Base-by-base conservation (phyloP, 495 filamentous ascomycete genomes). In the Daldinia childiae region DNA sequence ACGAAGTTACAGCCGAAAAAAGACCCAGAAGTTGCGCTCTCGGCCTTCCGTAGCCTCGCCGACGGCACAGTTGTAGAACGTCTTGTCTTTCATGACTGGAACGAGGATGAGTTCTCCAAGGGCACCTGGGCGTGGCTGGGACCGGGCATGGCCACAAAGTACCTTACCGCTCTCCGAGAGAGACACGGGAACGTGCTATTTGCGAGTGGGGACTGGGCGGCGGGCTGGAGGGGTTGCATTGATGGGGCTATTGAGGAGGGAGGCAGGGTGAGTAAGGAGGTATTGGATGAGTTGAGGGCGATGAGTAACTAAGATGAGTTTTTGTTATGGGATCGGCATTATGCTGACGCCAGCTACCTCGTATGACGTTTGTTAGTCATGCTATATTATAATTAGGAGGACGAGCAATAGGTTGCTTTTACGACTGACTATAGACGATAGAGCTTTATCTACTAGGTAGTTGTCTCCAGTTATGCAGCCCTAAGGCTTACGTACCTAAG, bases 201-300 rank as follows among this genome's bases (percentile, higher is more conserved):
- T 54, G 50, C 50, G 50, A 54, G 50, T n/a, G 51, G 51, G n/a
- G 51, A 55, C 29, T 55, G 51, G 51, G 51, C 51, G 12, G 51
- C 24, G 24, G 51, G 51, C 24, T 55, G 51, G 51, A 55, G 51
- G 12, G 51, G 26, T 15, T 55, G 51, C 26, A 55, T 55, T 55
- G 51, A 55, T 17, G 51, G 51, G 2, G 51, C 51, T 14, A 55
- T 30, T 30, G 51, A 55, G 26, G 51, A 55, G 26, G 51, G 51
- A 6, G 24, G 51, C 26, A 55, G 51, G n/a, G 51, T 30, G 12
- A 17, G 51, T 11, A 55, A 55, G 51, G 51, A 55, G 26, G 51
- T 55, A 6, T 55, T 24, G 43, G 43, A 48, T 21, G 43, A 48
- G 43, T 8, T 48, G 11, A 48, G 19, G 8, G 19, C 17, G 0